Evolutionary conservation across 306 rosid species (phyloP), one percentile per base, ranked within the genome.

Genomic region (Quercus agrifolia): DNA sequence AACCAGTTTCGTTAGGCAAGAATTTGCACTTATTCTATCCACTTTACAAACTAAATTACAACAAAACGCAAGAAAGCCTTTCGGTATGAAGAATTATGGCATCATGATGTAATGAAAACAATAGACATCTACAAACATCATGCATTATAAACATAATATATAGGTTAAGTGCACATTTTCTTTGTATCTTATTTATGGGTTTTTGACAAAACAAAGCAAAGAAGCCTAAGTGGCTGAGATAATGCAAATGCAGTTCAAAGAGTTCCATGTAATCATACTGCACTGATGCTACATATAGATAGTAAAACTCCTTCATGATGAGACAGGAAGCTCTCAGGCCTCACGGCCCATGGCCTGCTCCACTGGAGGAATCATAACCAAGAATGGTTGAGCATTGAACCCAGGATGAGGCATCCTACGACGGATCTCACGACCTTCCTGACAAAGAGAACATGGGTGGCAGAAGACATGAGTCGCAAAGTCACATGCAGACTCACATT

Each of bases 371-470:
- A 96, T 88, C 97, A 91, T 96, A 78, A 87, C 92, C 80, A 92
- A 78, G 79, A 91, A 87, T 2, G 90, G 89, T 67, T 87, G 98
- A 30, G 91, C 91, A 85, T 89, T 93, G 78, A 92, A 88, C 19
- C 96, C 99, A 0, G 99, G 98, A 83, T 96, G 99, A 74, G 92
- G 96, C 72, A 88, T 57, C 85, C 91, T 88, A 14, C 97, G 96
- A 27, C 98, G 99, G 83, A 96, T 86, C 89, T 96, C 97, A 23
- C 99, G 99, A 8, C 94, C 98, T 82, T 96, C 99, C 85, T 96
- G 98, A 79, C 99, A 96, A 35, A 96, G 96, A 62, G 99, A 93
- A 52, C 98, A 93, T 2, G 44, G 56, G 87, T 96, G 99, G 83
- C 96, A 96, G 74, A 89, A 96, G 76, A 93, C 75, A 69, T 96